Conservation (phyloP, 768 basidiomycete genomes). For the Naematelia encephala region DNA sequence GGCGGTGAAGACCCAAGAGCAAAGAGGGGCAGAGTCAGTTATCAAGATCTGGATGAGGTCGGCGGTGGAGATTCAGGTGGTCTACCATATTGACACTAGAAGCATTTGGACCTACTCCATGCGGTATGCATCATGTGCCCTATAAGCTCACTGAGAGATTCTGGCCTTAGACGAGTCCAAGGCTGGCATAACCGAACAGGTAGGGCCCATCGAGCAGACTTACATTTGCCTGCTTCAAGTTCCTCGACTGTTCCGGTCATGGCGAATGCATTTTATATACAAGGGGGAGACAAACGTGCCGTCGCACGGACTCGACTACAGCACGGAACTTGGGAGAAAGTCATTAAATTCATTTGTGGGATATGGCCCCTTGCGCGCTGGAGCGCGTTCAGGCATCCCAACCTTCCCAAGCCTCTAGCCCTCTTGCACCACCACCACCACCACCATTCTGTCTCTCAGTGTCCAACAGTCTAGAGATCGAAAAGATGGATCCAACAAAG, state of each 20-base stretch:
- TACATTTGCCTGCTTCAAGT: no score
- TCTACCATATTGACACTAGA: conserved; percentile 40
- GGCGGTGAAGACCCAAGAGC: conserved; percentile 89
- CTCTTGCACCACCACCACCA: not conserved
- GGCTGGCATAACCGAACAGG: not conserved
- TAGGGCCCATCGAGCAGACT: no score
- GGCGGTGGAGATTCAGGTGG: conserved; percentile 59
- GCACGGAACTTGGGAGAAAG: not conserved
- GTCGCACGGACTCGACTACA: no score
- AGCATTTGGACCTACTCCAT: not conserved
- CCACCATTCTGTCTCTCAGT: no score
- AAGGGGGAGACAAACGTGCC: no score
- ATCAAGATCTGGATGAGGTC: conserved; percentile 94
- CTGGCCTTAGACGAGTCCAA: no score
- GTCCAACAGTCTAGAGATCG: not conserved
- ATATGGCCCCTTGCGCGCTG: not conserved
- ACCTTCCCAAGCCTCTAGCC: not conserved
- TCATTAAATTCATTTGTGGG: no score
- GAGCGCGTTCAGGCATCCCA: not conserved
- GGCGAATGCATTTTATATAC: no score
- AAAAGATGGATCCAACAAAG: conserved; percentile 55
- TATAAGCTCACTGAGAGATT: no score
- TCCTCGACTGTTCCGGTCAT: no score
- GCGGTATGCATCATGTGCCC: not conserved
- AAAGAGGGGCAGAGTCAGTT: conserved; percentile 82